Percentiles rank a stretch among this genome's conserved stretches.
Evolutionary conservation across 768 basidiomycete species (phyloP).

Genomic region (Multifurca ochricompacta): DNA sequence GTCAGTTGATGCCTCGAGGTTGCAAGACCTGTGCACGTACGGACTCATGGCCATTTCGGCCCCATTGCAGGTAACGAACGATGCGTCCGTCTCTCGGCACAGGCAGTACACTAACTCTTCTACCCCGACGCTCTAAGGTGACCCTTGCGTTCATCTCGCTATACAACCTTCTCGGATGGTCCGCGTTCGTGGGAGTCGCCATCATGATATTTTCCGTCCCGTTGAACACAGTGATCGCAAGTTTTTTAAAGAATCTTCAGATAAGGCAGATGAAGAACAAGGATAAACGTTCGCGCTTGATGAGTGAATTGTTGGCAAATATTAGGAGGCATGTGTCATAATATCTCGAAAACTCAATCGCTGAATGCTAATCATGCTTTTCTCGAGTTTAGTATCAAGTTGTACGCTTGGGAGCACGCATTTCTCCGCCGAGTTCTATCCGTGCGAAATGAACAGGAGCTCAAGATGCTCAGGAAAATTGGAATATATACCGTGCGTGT

Average conservation of each 20-base stretch:
- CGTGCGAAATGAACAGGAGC: constrained; percentile 75
- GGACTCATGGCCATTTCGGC: constrained; percentile 82
- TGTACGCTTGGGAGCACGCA: constrained; percentile 93
- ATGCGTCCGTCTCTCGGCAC: not conserved
- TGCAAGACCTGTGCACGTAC: constrained; percentile 77
- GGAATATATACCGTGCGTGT: constrained; percentile 58
- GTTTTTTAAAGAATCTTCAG: constrained; percentile 66
- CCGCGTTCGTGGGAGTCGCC: constrained; percentile 81
- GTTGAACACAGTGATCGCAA: constrained; percentile 64
- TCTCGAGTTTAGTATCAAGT: constrained; percentile 54
- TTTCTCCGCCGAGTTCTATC: constrained; percentile 74
- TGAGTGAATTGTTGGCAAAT: constrained; percentile 91
- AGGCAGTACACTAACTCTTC: not conserved
- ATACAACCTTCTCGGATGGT: constrained; percentile 86
- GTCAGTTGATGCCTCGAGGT: constrained; percentile 74
- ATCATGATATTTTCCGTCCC: constrained; percentile 84
- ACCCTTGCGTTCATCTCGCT: constrained; percentile 83
- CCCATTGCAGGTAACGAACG: constrained; percentile 58
- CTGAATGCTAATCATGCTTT: not conserved
- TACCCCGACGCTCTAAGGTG: constrained; percentile 41
- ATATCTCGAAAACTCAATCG: not conserved
- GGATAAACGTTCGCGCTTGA: constrained; percentile 73
- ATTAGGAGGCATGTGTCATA: constrained; percentile 57
- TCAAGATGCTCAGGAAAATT: constrained; percentile 77
- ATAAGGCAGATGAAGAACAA: constrained; percentile 90